Conservation (phyloP, 129 eudicot species). For the Artemisia tridentata region DNA sequence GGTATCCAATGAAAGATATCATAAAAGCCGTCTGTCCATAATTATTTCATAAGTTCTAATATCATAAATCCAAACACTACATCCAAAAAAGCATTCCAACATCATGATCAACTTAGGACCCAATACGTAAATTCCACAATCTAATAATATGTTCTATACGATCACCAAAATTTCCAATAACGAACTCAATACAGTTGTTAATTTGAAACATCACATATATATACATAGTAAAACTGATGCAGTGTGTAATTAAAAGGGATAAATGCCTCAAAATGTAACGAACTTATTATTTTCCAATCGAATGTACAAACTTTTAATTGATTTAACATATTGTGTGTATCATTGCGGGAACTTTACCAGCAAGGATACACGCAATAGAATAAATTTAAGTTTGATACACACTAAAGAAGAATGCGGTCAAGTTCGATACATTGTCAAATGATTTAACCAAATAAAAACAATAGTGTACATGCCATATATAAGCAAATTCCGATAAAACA, state of each 20-base stretch:
- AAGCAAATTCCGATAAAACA: neutral
- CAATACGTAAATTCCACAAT: neutral
- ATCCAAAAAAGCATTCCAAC: conserved; percentile 30
- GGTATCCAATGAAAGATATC: conserved; percentile 35
- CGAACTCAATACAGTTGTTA: neutral
- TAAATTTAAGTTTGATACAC: no score
- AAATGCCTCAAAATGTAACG: no score
- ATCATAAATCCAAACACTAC: conserved; percentile 20
- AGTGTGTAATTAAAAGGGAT: no score
- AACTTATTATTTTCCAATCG: no score
- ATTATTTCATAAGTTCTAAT: neutral
- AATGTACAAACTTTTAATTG: no score
- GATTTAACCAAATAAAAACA: neutral
- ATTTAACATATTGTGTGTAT: no score
- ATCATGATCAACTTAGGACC: conserved; percentile 2
- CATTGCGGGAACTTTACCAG: no score
- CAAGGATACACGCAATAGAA: no score
- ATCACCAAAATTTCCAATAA: neutral
- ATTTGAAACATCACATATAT: no score
- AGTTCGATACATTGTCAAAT: no score
- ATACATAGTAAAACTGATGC: no score
- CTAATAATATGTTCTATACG: neutral
- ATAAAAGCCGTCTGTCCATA: conserved; percentile 5
- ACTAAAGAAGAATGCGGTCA: no score
- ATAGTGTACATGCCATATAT: neutral